Percentiles rank a stretch among this genome's conserved stretches.
Conservation (phyloP, 1,284 basidiomycete species). For the Ustilago hordei region DNA sequence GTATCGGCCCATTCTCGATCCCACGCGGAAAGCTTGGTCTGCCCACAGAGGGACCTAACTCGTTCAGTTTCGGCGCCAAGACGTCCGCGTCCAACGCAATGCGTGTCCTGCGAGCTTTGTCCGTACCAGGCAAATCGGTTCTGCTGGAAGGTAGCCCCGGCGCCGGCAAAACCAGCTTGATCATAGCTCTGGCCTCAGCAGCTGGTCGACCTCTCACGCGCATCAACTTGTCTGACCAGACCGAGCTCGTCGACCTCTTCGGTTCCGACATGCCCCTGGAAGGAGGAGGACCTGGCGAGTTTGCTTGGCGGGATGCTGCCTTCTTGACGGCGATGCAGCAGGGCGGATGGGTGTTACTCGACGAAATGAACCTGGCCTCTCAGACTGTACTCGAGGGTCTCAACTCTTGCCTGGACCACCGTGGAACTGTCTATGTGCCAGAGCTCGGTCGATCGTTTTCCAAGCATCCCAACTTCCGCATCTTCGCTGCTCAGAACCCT, state of each 20-base stretch:
- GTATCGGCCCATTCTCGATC: conserved; percentile 83
- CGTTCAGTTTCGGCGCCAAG: conserved; percentile 87
- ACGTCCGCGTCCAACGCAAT: conserved; percentile 90
- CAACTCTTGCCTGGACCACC: conserved; percentile 95
- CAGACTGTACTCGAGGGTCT: conserved; percentile 92
- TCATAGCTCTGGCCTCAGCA: conserved; percentile 85
- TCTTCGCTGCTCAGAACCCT: conserved; percentile 99
- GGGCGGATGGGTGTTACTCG: conserved; percentile 89
- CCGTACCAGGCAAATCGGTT: conserved; percentile 85
- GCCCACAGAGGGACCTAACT: conserved; percentile 11
- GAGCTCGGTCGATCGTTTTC: conserved; percentile 91
- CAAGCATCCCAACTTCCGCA: conserved; percentile 89
- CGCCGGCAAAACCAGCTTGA: conserved; percentile 97
- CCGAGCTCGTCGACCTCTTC: conserved; percentile 94
- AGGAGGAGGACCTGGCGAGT: conserved; percentile 89
- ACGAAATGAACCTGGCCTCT: conserved; percentile 98
- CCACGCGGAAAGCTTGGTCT: conserved; percentile 73
- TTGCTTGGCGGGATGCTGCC: conserved; percentile 96
- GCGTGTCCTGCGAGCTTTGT: conserved; percentile 89
- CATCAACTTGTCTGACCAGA: conserved; percentile 99
- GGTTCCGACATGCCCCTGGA: conserved; percentile 96
- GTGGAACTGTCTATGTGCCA: conserved; percentile 93
- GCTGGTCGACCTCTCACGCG: conserved; percentile 85
- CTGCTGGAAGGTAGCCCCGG: conserved; percentile 97
- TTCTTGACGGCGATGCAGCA: conserved; percentile 86